phyloP scores from a whole-genome alignment of 2,329 filamentous ascomycete species.

The Aspergillus fijiensis region DNA sequence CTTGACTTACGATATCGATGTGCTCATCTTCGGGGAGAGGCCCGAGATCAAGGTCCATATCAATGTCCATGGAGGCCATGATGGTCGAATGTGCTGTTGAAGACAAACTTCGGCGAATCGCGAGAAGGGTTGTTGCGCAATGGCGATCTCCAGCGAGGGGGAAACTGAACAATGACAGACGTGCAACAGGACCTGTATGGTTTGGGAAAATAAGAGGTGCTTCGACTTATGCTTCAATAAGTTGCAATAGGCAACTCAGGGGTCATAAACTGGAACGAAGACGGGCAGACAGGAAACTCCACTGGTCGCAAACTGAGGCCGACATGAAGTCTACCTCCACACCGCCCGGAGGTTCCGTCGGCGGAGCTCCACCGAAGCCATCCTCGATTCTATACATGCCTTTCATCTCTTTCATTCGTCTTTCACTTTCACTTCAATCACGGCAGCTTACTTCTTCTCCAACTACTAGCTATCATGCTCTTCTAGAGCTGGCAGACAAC shows the following conservation, averaged over 20 bases:
- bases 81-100: constrained; percentile 19
- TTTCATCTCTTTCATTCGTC: neutral
- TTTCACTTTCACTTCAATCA: neutral
- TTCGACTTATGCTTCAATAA: too few relatives aligned
- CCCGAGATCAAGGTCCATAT: constrained; percentile 66
- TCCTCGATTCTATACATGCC: neutral
- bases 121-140: constrained; percentile 8
- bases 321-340: constrained; percentile 2
- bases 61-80: constrained; percentile 62
- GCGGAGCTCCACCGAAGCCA: constrained; percentile 5
- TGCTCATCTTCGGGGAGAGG: constrained; percentile 46
- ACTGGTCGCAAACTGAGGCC: constrained; percentile 6
- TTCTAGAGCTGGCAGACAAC: too few relatives aligned
- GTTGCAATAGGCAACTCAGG: neutral
- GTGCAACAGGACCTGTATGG: neutral
- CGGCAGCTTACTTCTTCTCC: too few relatives aligned
- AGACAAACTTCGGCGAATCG: neutral
- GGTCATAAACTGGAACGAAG: neutral
- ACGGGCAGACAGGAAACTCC: neutral
- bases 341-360: constrained; percentile 2
- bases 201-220: neutral
- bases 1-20: constrained; percentile 33
- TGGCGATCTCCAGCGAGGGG: constrained; percentile 7
- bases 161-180: neutral
- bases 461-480: too few relatives aligned